Base-by-base conservation (phyloP, 306 rosid species). In the Castanospermum australe region DNA sequence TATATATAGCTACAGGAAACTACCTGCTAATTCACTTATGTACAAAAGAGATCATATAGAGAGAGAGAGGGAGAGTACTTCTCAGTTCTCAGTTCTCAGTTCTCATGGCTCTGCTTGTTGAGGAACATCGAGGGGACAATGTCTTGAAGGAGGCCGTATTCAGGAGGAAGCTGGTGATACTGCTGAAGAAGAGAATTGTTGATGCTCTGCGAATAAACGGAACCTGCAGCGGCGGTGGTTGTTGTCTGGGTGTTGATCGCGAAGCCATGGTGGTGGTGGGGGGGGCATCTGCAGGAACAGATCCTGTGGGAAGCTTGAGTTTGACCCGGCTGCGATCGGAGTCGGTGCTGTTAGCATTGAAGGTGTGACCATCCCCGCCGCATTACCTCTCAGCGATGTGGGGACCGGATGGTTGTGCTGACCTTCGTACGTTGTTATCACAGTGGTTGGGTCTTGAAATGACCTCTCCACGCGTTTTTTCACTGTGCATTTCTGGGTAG, bases 401-500 rank as follows among this genome's bases (percentile, higher is more conserved):
- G 97, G 97, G 73, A 92, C 80, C 4, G 94, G 96, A 82, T 92
- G 97, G 76, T 90, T 92, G 88, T 92, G 97, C 70, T 89, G 94
- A 67, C 96, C 96, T 84, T 92, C 97, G 38, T 92, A 92, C 2
- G 97, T 92, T 25, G 97, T 92, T 51, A 92, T 89, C 81, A 92
- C 97, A 15, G 79, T 88, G 9, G 94, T 77, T 57, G 96, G 97
- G 67, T 92, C 96, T 39, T 86, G 76, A 63, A 32, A 92, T 35
- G 92, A 92, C 80, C 97, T 90, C 84, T 92, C 97, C 15, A 92
- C 96, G 18, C 97, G 88, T 74, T 92, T 92, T 87, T 93, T 93
- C 75, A 93, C 97, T 14, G 85, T 82, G 79, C 97, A 93, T 68
- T 90, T 93, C 78, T 89, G 97, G 0, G 96, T 93, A 0, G 97